phyloP scores from a whole-genome alignment of 352 stramenopile genomes.

The Pythium insidiosum region DNA sequence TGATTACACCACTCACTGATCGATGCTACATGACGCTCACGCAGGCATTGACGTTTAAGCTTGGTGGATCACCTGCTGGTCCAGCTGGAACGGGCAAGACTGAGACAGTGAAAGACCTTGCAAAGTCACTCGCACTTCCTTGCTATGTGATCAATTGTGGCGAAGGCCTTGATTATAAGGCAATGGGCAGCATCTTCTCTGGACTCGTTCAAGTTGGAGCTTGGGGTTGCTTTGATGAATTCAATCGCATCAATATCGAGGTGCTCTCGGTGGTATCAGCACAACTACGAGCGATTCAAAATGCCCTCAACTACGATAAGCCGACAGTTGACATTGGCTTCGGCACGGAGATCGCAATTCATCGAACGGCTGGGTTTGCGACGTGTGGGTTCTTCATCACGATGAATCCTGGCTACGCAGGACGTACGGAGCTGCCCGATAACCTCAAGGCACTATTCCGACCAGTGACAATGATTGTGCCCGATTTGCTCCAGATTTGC shows the following conservation, averaged over 20 bases:
- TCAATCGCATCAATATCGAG: slow-evolving; percentile 87
- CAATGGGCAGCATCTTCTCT: slow-evolving; percentile 87
- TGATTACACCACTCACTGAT: slow-evolving; percentile 92
- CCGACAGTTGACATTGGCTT: slow-evolving; percentile 90
- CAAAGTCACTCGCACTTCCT: slow-evolving; percentile 87
- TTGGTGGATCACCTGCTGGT: slow-evolving; percentile 84
- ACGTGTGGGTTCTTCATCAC: slow-evolving; percentile 94
- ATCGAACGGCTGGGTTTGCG: slow-evolving; percentile 88
- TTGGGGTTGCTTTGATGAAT: slow-evolving; percentile 86
- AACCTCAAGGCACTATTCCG: slow-evolving; percentile 92
- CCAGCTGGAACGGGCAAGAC: slow-evolving; percentile 91
- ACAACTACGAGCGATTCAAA: slow-evolving; percentile 89
- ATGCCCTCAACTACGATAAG: slow-evolving; percentile 89
- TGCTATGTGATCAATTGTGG: slow-evolving; percentile 91
- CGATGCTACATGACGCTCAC: slow-evolving; percentile 93
- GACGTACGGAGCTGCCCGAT: slow-evolving; percentile 87
- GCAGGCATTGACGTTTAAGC: slow-evolving; percentile 89
- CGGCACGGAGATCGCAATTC: slow-evolving; percentile 86
- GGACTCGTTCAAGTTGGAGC: slow-evolving; percentile 83
- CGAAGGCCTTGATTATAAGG: slow-evolving; percentile 91
- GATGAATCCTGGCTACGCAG: slow-evolving; percentile 92
- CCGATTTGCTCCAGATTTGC: slow-evolving; percentile 88
- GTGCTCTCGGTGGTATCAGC: slow-evolving; percentile 81
- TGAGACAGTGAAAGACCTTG: slow-evolving; percentile 91
- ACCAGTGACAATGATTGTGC: slow-evolving; percentile 92